phyloP scores from a whole-genome alignment of 768 basidiomycete species.

The Pleurotus eryngii region DNA sequence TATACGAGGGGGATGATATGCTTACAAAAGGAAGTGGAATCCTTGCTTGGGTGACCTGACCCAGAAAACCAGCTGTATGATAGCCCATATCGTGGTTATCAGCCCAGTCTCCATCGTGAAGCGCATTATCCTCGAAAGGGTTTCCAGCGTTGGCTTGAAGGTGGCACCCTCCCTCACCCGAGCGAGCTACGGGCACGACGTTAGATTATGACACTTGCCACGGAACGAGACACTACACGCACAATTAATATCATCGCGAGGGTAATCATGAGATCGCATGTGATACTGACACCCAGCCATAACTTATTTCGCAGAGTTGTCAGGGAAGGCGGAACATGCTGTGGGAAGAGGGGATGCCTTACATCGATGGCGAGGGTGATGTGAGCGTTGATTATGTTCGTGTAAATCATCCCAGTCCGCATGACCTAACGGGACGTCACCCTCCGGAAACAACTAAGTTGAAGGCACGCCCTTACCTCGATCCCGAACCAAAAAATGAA shows the following conservation, averaged over 20 bases:
- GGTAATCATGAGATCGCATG: constrained; percentile 13
- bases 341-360: not conserved
- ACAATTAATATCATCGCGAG: constrained; percentile 11
- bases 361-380: not conserved
- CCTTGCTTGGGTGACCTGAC: constrained; percentile 1
- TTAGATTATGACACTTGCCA: not conserved
- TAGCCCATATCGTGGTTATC: constrained; percentile 9
- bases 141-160: not conserved
- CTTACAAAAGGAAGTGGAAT: constrained; percentile 9
- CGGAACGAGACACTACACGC: not conserved
- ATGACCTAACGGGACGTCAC: not conserved
- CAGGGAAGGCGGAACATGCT: not conserved
- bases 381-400: not conserved
- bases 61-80: constrained; percentile 9
- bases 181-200: not conserved
- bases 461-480: not conserved
- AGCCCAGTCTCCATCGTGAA: constrained; percentile 12
- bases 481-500: not conserved
- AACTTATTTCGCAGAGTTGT: constrained; percentile 5
- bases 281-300: constrained; percentile 9
- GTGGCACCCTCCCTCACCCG: not conserved
- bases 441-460: too few relatives aligned
- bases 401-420: not conserved
- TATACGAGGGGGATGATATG: not conserved
- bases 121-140: not conserved